Percentiles rank a stretch among this genome's conserved stretches.
Evolutionary conservation across 2,329 filamentous ascomycete species (phyloP).

Genomic region (Aspergillus glaucus): DNA sequence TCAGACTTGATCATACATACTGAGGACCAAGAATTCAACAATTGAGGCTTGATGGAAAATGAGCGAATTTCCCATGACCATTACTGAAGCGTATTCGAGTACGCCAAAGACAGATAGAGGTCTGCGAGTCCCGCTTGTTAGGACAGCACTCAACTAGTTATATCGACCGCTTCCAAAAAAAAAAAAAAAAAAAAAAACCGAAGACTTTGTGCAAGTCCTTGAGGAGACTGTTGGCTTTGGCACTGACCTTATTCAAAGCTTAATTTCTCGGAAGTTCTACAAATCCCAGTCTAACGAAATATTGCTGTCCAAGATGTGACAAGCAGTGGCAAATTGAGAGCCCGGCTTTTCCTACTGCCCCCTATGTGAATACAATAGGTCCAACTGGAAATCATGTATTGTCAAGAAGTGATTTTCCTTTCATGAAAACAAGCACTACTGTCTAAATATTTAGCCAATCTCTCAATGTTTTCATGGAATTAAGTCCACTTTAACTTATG

Average conservation of each 20-base stretch:
- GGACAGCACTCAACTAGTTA: too few species aligned
- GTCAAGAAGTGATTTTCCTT: not conserved
- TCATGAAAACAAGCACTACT: not conserved
- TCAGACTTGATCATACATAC: constrained; percentile 10
- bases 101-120: too few species aligned
- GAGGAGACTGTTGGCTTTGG: constrained; percentile 1
- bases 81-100: too few species aligned
- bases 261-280: not conserved
- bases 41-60: constrained; percentile 1
- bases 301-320: not conserved
- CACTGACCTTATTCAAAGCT: constrained; percentile 5
- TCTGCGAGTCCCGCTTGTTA: too few species aligned
- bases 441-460: too few species aligned
- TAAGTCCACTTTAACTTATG: too few species aligned
- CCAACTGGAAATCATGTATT: not conserved
- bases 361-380: not conserved
- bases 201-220: too few species aligned
- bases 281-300: not conserved
- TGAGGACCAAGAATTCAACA: constrained; percentile 9
- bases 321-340: not conserved
- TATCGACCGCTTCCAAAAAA: too few species aligned
- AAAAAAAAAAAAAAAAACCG: too few species aligned
- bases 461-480: too few species aligned
- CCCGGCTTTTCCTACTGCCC: not conserved
- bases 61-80: too few species aligned